phyloP scores from a whole-genome alignment of 371 early-diverging fungal species.

The Mucor plumbeus region DNA sequence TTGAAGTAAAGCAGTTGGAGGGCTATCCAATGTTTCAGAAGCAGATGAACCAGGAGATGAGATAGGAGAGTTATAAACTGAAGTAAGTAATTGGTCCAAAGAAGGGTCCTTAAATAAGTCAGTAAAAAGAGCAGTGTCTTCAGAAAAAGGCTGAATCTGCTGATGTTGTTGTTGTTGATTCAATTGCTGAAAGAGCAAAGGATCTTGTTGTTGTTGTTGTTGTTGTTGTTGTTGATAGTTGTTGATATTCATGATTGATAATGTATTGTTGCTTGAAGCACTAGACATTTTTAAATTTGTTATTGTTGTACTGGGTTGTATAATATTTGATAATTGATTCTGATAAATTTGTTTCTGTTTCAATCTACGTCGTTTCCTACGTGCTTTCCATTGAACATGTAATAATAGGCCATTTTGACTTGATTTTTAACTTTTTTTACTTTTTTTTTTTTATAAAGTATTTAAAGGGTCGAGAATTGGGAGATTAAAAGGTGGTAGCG shows the following conservation, averaged over 20 bases:
- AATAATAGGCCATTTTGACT: constrained; percentile 47
- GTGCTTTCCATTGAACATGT: constrained; percentile 52
- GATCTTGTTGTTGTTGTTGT: constrained; percentile 16
- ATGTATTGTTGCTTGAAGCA: constrained; percentile 10
- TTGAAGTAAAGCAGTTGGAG: constrained; percentile 30
- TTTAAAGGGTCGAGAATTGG: constrained; percentile 15
- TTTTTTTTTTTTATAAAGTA: constrained; percentile 25
- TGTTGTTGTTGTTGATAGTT: constrained; percentile 10
- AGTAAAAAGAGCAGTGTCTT: constrained; percentile 27
- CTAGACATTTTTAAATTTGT: constrained; percentile 15
- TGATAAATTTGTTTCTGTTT: constrained; percentile 25
- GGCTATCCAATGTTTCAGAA: constrained; percentile 31
- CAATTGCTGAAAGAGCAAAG: constrained; percentile 26
- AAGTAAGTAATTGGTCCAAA: constrained; percentile 27
- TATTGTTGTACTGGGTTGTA: constrained; percentile 14
- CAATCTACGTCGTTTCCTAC: constrained; percentile 54
- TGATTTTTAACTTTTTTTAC: constrained; percentile 19
- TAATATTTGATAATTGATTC: constrained; percentile 15
- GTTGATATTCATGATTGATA: constrained; percentile 18
- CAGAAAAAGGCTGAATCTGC: constrained; percentile 13
- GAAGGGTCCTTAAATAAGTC: constrained; percentile 34
- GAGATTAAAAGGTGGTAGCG: constrained; percentile 33
- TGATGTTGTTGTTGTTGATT: constrained; percentile 14
- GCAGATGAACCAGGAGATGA: constrained; percentile 31
- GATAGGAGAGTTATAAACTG: constrained; percentile 22